Evolutionary conservation across 805 yeast genomes (phyloP), one percentile per base, ranked within the genome.

Genomic region (Yarrowia porcina): DNA sequence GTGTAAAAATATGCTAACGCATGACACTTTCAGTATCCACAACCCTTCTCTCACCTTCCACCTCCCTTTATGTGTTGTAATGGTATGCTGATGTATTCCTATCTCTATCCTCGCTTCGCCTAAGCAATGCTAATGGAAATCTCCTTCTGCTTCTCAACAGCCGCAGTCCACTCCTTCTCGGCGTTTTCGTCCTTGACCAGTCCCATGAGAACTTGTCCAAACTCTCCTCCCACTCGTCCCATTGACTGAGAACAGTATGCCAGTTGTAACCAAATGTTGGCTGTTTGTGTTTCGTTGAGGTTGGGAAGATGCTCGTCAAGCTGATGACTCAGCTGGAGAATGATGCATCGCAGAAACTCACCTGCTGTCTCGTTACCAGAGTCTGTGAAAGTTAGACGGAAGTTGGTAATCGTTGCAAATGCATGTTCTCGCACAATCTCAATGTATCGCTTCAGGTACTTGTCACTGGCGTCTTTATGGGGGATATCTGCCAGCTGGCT

Each of bases 171-270:
- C 47, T 78, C 79, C 6, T 67, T 66, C 25, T 73, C 70, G n/a
- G 77, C 73, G 2, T 72, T 61, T 6, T 68, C 66, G 5, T 63
- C 63, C 20, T 61, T 54, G 35, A 65, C 67, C 8, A 66, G 27
- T 1, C 78, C 65, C 35, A 66, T 69, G 5, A 69, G 63, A 4
- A 67, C 35, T 11, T 73, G 72, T 74, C 89, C 87, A 71, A 89
- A 89, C 68, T 88, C 89, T 3, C 83, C 83, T 13, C 89, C 87
- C 20, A 83, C 82, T 66, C 91, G 78, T 0, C 88, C 85, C 60
- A 93, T 77, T 36, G 96, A 86, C 71, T 88, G 90, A n/a, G 96
- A 87, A 67, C 97, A 89, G 74, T 92, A 93, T 0, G 90, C 85
- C 38, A 92, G 74, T 74, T 93, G 99, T 33, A 93, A 75, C 66